Base-by-base conservation (phyloP, 306 rosid species). In the Sicyos edulis region DNA sequence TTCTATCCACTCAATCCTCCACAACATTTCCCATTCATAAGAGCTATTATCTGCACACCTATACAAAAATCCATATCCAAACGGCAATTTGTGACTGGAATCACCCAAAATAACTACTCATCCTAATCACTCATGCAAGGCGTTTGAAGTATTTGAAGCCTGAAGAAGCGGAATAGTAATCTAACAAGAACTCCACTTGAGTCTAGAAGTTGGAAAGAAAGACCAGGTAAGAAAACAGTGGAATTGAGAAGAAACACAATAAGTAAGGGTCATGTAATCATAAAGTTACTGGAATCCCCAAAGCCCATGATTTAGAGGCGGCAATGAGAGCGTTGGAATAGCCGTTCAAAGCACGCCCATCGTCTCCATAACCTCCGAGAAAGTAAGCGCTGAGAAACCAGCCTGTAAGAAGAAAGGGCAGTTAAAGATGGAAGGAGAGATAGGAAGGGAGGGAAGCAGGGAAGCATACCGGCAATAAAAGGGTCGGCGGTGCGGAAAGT, bases 381-480 rank as follows among this genome's bases (percentile, higher is more conserved):
- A 91, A 91, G 84, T 91, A 93, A 81, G 96, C 95, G 75, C 97
- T 83, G 56, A 93, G 76, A 79, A 91, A 89, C 99, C 99, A 93
- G 59, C 99, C 99, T 93, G 81, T 40, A 32, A 26, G 24, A 40
- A 26, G 20, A 40, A 26, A 32, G 79, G 73, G 49, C 72, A 14
- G 16, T 21, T 59, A 52, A 51, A 29, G 26, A 24, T 55, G 32
- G 10, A 72, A 72, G 32, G 7, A 3, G 53, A 42, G 29, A 26
- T 10, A 7, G 4, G 75, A 55, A 7, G 34, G 53, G 70, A 55
- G 37, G 15, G 19, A 69, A 74, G 19, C 80, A 73, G 3, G 29
- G 29, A 26, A 76, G 21, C 83, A 19, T 65, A 93, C 97, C 99
- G 16, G 99, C 99, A 80, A 93, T 78, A 73, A 93, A 93, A 73